Evolutionary conservation across 768 basidiomycete genomes (phyloP).

Genomic region (Gloeostereum incarnatum): DNA sequence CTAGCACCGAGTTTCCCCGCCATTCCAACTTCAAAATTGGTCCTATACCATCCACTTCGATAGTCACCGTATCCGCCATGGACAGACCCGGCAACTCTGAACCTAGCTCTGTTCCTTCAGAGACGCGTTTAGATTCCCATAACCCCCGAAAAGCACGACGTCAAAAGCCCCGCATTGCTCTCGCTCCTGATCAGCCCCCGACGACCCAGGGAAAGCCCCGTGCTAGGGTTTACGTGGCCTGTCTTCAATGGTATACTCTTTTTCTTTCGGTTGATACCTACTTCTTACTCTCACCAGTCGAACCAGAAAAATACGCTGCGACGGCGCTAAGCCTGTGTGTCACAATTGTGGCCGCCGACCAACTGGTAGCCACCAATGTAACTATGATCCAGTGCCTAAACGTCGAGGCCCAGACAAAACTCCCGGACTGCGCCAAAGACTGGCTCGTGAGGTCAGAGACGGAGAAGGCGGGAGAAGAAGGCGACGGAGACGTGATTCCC

Average conservation of each 20-base stretch:
- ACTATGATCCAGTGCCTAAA: slow-evolving; percentile 65
- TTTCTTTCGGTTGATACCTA: slow-evolving; percentile 5
- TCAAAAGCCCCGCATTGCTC: slow-evolving; percentile 51
- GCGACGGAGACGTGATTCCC: slow-evolving; percentile 19
- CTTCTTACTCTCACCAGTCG: slow-evolving; percentile 35
- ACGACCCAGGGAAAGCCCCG: slow-evolving; percentile 77
- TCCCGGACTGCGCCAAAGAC: slow-evolving; percentile 71
- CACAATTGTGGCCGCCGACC: slow-evolving; percentile 59
- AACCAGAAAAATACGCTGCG: slow-evolving; percentile 72
- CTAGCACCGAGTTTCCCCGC: too few species aligned
- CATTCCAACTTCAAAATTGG: too few species aligned
- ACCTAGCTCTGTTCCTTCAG: not conserved
- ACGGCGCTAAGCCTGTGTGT: slow-evolving; percentile 70
- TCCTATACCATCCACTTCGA: too few species aligned
- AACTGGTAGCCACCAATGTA: slow-evolving; percentile 37
- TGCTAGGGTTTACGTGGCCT: slow-evolving; percentile 70
- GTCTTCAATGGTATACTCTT: slow-evolving; percentile 50
- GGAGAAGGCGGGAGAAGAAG: slow-evolving; percentile 26
- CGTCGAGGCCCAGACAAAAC: slow-evolving; percentile 74
- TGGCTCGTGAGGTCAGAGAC: slow-evolving; percentile 28
- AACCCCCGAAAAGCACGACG: slow-evolving; percentile 29
- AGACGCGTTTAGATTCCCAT: not conserved
- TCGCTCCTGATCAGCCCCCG: slow-evolving; percentile 69
- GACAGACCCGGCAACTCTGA: too few species aligned
- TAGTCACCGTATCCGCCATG: too few species aligned